Evolutionary conservation across 2,329 filamentous ascomycete species (phyloP).

Genomic region (Metarhizium humberi): DNA sequence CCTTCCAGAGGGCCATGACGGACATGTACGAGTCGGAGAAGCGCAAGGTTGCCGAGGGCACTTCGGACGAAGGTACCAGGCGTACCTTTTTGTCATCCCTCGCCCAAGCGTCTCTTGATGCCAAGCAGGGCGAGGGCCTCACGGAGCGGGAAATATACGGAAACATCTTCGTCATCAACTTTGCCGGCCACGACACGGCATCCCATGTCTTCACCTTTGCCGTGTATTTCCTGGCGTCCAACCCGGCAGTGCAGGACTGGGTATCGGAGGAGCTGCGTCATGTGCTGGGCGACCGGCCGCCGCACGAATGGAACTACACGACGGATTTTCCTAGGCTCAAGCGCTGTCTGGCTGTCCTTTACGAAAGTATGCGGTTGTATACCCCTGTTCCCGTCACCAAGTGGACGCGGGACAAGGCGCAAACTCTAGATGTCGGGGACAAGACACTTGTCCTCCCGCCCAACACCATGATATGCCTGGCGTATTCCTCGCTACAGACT

Average conservation of each 20-base stretch:
- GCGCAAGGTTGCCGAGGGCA: background rate
- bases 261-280: slow-evolving; percentile 27
- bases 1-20: background rate
- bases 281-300: slow-evolving; percentile 1
- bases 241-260: slow-evolving; percentile 36
- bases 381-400: slow-evolving; percentile 20
- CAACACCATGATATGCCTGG: background rate
- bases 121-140: slow-evolving; percentile 11
- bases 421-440: slow-evolving; percentile 2
- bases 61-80: background rate
- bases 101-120: background rate
- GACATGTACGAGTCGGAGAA: background rate
- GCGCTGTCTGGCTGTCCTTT: slow-evolving; percentile 29
- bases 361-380: slow-evolving; percentile 33
- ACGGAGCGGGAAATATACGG: slow-evolving; percentile 36
- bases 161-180: slow-evolving; percentile 38
- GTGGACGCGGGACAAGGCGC: slow-evolving; percentile 12
- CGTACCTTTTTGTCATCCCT: background rate
- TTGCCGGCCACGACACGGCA: slow-evolving; percentile 43
- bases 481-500: background rate
- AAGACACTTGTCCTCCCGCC: slow-evolving; percentile 1
- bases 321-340: slow-evolving; percentile 29
- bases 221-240: slow-evolving; percentile 31
- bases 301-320: slow-evolving; percentile 23
- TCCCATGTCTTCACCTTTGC: slow-evolving; percentile 34